A percentile compares a stretch with the other conserved stretches of the same genome.
phyloP scores from a whole-genome alignment of 2,329 filamentous ascomycete species.

The Apiospora saccharicola region DNA sequence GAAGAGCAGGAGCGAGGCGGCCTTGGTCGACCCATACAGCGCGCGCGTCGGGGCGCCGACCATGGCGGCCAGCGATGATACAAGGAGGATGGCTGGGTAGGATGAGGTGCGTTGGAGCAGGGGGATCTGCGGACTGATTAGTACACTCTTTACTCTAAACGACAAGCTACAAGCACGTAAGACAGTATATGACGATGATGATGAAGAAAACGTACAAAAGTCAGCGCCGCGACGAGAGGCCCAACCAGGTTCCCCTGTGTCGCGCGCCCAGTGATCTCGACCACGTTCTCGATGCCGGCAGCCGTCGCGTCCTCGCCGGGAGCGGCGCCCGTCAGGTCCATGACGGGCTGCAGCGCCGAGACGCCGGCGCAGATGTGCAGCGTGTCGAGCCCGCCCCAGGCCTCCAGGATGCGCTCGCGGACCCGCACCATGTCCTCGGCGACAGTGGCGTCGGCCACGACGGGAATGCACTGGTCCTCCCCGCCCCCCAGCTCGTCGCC shows the following conservation, averaged over 20 bases:
- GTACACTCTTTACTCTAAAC: neutral
- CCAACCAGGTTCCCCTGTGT: constrained; percentile 42
- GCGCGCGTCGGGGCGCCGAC: constrained; percentile 44
- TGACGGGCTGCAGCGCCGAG: constrained; percentile 43
- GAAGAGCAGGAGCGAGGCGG: constrained; percentile 42
- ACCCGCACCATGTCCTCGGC: constrained; percentile 40
- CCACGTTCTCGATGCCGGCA: constrained; percentile 35
- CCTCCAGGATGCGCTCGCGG: constrained; percentile 33
- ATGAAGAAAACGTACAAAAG: constrained; percentile 34
- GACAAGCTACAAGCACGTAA: neutral
- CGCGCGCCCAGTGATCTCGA: constrained; percentile 36
- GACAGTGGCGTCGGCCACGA: constrained; percentile 39
- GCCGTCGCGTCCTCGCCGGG: constrained; percentile 32
- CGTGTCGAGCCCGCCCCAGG: constrained; percentile 43
- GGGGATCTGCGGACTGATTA: constrained; percentile 33
- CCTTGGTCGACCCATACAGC: constrained; percentile 44
- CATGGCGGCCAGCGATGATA: constrained; percentile 41
- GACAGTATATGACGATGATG: neutral
- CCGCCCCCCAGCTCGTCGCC: neutral
- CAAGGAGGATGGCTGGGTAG: constrained; percentile 38
- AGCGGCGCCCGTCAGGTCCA: constrained; percentile 37
- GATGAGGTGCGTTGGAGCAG: constrained; percentile 41
- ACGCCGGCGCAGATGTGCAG: constrained; percentile 44
- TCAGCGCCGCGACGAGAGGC: constrained; percentile 38
- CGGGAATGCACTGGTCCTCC: constrained; percentile 33